These are phyloP conservation scores for Ceratobasidium sp. DNA, from an alignment of 1,284 basidiomycete genomes.

Conservation along the genomic window DNA sequence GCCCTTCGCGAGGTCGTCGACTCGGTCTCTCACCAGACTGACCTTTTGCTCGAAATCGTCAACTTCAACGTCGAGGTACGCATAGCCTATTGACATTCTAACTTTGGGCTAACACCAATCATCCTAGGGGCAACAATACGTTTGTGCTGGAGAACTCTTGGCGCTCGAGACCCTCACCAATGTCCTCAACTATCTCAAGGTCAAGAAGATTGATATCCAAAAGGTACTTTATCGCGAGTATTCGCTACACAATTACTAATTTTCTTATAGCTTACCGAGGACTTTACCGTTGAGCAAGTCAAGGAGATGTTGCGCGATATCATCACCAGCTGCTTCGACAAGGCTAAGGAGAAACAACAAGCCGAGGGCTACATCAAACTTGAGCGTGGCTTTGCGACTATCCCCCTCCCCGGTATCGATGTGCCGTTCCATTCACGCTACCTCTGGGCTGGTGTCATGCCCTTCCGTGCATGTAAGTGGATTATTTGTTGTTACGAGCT, in stretches of 20 bases:
- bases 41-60: conserved; percentile 92
- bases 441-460: conserved; percentile 98
- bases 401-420: conserved; percentile 96
- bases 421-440: conserved; percentile 99
- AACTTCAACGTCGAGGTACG: conserved; percentile 96
- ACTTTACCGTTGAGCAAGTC: conserved; percentile 86
- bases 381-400: conserved; percentile 96
- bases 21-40: conserved; percentile 81
- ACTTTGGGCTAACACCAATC: conserved; percentile 7
- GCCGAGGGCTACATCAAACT: conserved; percentile 92
- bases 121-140: conserved; percentile 91
- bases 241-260: conserved; percentile 36
- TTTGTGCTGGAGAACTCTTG: conserved; percentile 95
- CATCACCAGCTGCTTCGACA: conserved; percentile 84
- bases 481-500: not conserved
- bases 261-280: conserved; percentile 78
- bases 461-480: conserved; percentile 89
- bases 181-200: conserved; percentile 95
- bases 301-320: conserved; percentile 94
- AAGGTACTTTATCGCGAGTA: conserved; percentile 70
- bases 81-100: conserved; percentile 47
- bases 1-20: conserved; percentile 97
- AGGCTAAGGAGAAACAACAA: conserved; percentile 84
- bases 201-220: conserved; percentile 95
- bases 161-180: conserved; percentile 95